phyloP scores from a whole-genome alignment of 1,284 basidiomycete genomes.

The Inonotus obliquus region DNA sequence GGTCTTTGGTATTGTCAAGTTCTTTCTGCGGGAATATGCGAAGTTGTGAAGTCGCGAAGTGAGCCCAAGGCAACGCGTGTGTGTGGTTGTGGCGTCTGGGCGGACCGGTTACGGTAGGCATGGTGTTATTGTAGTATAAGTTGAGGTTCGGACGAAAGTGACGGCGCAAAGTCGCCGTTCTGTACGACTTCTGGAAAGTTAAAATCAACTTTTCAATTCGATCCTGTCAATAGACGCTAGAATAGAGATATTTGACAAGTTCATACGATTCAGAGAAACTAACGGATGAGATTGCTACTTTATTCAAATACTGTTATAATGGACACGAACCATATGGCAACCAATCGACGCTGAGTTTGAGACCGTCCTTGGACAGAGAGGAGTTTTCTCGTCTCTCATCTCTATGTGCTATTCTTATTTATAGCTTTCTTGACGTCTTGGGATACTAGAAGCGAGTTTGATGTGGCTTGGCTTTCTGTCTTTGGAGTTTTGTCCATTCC shows the following conservation, averaged over 20 bases:
- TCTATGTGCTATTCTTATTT: background rate
- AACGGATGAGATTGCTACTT: background rate
- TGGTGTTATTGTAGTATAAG: no score
- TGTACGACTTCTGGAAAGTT: no score
- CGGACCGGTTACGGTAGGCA: background rate
- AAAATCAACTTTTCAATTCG: background rate
- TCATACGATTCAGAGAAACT: background rate
- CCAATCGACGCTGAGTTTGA: background rate
- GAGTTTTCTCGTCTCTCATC: background rate
- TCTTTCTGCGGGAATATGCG: background rate
- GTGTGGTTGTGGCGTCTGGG: background rate
- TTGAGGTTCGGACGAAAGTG: no score
- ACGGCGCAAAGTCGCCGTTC: no score
- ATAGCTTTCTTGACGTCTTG: background rate
- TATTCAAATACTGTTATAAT: background rate
- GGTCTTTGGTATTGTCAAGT: background rate
- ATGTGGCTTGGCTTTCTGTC: no score
- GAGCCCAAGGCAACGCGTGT: no score
- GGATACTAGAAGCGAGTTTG: background rate
- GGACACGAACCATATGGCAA: background rate
- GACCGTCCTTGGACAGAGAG: background rate
- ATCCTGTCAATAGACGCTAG: background rate
- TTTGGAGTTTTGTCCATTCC: background rate
- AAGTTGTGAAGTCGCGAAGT: no score
- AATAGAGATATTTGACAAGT: background rate